Conservation (phyloP, 2,329 filamentous ascomycete species). For the Lachnellula hyalina region DNA sequence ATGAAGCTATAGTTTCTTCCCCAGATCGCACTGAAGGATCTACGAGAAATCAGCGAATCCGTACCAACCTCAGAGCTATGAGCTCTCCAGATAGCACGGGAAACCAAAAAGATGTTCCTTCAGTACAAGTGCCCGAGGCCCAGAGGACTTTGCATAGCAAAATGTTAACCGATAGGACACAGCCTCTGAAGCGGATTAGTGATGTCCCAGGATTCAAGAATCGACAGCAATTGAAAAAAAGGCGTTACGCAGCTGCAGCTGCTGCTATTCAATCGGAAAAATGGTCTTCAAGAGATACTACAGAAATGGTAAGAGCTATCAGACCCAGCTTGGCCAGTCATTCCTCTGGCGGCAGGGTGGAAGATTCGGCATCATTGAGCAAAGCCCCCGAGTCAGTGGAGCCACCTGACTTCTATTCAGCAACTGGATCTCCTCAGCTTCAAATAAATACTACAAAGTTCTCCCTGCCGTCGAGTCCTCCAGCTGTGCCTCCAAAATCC, state of each 20-base stretch:
- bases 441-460: neutral
- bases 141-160: neutral
- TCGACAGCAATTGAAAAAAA: neutral
- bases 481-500: neutral
- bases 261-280: conserved; percentile 4
- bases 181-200: neutral
- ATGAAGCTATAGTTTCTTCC: no score
- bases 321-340: conserved; percentile 4
- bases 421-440: neutral
- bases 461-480: neutral
- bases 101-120: neutral
- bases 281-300: conserved; percentile 4
- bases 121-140: neutral
- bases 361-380: neutral
- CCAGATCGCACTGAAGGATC: no score
- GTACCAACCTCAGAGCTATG: no score
- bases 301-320: conserved; percentile 9
- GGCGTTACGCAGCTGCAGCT: neutral
- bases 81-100: no score
- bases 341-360: neutral
- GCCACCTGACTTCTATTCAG: neutral
- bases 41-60: no score
- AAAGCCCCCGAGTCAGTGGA: neutral
- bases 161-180: neutral
- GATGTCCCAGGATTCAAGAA: neutral